Conservation (phyloP, 2,329 filamentous ascomycete genomes). For the Bipolaris victoriae region DNA sequence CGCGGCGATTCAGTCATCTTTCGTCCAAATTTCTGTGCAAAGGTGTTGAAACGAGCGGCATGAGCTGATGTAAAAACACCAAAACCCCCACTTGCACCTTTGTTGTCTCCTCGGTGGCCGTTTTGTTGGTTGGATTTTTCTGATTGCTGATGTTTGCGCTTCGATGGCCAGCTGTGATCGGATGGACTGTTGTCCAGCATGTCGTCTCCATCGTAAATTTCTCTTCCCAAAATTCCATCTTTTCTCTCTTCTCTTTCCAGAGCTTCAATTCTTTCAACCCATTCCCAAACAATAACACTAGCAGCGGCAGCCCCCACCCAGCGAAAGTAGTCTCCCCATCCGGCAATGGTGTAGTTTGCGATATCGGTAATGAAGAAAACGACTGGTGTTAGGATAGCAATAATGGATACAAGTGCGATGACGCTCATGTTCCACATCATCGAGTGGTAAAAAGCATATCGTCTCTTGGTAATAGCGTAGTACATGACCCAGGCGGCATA, state of each 20-base stretch:
- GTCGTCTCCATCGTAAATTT: conserved; percentile 93
- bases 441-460: conserved; percentile 87
- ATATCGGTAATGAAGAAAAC: conserved; percentile 95
- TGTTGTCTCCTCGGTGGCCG: conserved; percentile 26
- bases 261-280: conserved; percentile 94
- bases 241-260: conserved; percentile 92
- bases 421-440: conserved; percentile 89
- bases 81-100: conserved; percentile 26
- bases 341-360: conserved; percentile 80
- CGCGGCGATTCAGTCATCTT: conserved; percentile 37
- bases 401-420: conserved; percentile 77
- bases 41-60: conserved; percentile 30
- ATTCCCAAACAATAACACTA: conserved; percentile 97
- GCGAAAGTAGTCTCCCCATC: conserved; percentile 93
- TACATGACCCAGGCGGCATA: conserved; percentile 96
- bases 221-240: conserved; percentile 86
- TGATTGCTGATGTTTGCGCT: conserved; percentile 46
- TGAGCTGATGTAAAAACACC: conserved; percentile 36
- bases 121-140: conserved; percentile 42
- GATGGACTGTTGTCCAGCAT: conserved; percentile 75
- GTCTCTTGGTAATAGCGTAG: conserved; percentile 88
- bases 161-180: conserved; percentile 57
- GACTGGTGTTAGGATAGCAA: conserved; percentile 84
- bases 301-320: conserved; percentile 96
- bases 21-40: conserved; percentile 39